Conservation (phyloP, 805 yeast genomes). For the Metschnikowia noctiluminum region DNA sequence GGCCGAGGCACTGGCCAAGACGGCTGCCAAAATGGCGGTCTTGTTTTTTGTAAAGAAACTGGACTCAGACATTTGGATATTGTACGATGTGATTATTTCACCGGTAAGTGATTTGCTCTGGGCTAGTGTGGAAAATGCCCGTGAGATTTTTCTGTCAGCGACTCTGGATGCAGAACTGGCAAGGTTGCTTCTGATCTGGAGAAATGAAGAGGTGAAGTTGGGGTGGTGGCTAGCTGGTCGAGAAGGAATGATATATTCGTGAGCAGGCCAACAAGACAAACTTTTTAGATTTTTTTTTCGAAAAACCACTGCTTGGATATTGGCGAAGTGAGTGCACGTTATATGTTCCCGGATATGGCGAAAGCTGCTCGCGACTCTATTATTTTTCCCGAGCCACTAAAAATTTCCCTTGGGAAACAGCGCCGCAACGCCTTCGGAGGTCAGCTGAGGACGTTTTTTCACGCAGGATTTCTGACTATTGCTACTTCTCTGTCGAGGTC, state of each 20-base stretch:
- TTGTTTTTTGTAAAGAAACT: conserved; percentile 51
- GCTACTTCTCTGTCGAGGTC: neutral
- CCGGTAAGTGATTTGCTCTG: neutral
- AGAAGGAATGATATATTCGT: no score
- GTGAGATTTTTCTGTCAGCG: conserved; percentile 1
- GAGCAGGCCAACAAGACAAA: no score
- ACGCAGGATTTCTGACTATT: conserved; percentile 1
- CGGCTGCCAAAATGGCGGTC: conserved; percentile 60
- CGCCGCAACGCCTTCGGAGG: neutral
- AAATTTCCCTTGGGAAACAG: neutral
- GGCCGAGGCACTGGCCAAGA: conserved; percentile 62
- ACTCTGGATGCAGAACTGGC: neutral
- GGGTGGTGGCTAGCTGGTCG: no score
- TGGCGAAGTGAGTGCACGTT: no score
- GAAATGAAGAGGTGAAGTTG: no score
- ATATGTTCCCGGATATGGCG: no score
- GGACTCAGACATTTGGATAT: conserved; percentile 16
- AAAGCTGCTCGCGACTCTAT: neutral
- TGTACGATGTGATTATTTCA: neutral
- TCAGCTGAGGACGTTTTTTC: conserved; percentile 3
- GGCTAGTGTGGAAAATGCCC: neutral
- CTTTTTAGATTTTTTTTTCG: no score
- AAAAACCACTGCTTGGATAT: no score
- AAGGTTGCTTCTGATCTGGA: neutral
- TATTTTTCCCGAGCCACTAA: neutral